These are phyloP conservation scores for Silybum marianum DNA, from an alignment of 129 eudicot species.

Conservation along the genomic window DNA sequence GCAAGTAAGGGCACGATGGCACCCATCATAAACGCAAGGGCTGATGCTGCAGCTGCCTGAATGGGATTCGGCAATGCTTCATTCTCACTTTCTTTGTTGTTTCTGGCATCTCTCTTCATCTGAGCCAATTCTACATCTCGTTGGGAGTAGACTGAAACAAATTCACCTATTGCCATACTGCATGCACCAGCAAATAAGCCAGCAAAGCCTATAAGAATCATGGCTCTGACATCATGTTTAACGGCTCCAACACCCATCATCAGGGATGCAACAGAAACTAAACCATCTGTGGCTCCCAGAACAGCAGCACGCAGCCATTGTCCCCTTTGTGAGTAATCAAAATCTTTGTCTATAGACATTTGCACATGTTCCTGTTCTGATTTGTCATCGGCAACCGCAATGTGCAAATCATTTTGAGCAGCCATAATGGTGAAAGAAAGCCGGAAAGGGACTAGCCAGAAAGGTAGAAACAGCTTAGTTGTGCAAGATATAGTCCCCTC, in stretches of 20 bases:
- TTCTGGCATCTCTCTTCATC: constrained; percentile 23
- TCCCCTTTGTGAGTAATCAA: constrained; percentile 45
- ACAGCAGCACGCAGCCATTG: constrained; percentile 45
- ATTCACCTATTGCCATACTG: constrained; percentile 43
- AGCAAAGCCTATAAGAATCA: constrained; percentile 42
- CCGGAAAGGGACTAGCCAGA: background rate
- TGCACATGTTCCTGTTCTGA: constrained; percentile 1
- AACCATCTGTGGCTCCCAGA: constrained; percentile 38
- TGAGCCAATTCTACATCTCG: constrained; percentile 36
- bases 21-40: constrained; percentile 51
- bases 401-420: constrained; percentile 12
- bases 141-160: constrained; percentile 30
- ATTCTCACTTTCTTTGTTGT: constrained; percentile 17
- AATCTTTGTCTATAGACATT: background rate
- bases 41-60: constrained; percentile 54
- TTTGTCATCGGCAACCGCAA: constrained; percentile 20
- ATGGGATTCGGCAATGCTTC: constrained; percentile 45
- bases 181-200: constrained; percentile 45
- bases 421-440: constrained; percentile 26
- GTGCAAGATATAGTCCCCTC: constrained; percentile 18
- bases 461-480: constrained; percentile 14
- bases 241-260: constrained; percentile 45
- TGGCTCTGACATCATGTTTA: constrained; percentile 34
- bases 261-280: constrained; percentile 39
- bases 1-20: constrained; percentile 51